Percentiles rank a stretch among this genome's conserved stretches.
phyloP scores from a whole-genome alignment of 2,329 filamentous ascomycete genomes.

The Aspergillus novofumigatus region DNA sequence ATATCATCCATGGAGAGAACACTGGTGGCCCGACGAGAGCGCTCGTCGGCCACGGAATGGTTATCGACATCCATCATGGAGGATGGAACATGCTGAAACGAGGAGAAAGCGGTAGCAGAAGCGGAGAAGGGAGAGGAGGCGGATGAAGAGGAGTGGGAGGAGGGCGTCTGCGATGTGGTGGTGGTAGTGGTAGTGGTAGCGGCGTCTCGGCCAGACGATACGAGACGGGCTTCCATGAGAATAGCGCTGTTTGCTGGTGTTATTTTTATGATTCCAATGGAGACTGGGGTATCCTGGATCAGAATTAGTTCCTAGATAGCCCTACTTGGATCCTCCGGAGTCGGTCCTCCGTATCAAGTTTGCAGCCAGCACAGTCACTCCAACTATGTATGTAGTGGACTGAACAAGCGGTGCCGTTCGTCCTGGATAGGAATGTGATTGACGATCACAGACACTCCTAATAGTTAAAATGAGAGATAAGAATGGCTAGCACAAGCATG shows the following conservation, averaged over 20 bases:
- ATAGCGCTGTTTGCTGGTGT: background rate
- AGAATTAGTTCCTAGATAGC: background rate
- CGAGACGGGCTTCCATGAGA: slow-evolving; percentile 17
- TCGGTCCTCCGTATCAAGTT: background rate
- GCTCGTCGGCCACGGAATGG: slow-evolving; percentile 31
- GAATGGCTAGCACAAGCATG: background rate
- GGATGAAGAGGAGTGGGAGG: slow-evolving; percentile 11
- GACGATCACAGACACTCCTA: background rate
- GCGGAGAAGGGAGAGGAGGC: slow-evolving; percentile 8
- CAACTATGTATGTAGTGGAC: background rate
- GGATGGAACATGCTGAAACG: slow-evolving; percentile 24
- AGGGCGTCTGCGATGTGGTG: slow-evolving; percentile 1
- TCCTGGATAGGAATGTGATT: background rate
- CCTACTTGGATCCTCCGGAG: background rate
- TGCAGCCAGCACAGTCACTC: background rate
- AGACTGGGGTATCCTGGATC: background rate
- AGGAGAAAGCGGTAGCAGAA: slow-evolving; percentile 10
- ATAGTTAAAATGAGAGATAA: background rate
- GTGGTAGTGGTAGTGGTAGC: slow-evolving; percentile 4
- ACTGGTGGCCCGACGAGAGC: slow-evolving; percentile 42
- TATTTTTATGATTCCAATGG: background rate
- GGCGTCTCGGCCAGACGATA: slow-evolving; percentile 15
- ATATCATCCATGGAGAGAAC: slow-evolving; percentile 48
- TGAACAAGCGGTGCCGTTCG: background rate
- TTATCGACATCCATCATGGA: slow-evolving; percentile 40